Percentiles rank a stretch among this genome's conserved stretches.
These are phyloP conservation scores for Stemphylium vesicarium DNA, from an alignment of 2,329 filamentous ascomycete species.

Conservation along the genomic window DNA sequence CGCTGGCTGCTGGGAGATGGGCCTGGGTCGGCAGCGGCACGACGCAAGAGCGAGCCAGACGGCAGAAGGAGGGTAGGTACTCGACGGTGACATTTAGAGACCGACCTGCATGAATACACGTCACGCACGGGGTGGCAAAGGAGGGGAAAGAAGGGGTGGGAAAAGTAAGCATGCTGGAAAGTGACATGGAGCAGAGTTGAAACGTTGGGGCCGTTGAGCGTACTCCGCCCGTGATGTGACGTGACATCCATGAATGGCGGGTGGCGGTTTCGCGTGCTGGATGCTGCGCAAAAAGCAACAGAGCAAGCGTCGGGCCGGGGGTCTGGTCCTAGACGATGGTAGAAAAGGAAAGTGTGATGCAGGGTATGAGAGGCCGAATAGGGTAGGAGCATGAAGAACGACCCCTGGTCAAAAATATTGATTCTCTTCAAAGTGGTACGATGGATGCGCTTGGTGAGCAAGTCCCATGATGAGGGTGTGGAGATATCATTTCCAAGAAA, in stretches of 20 bases:
- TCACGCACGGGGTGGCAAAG: background rate
- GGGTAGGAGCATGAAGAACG: background rate
- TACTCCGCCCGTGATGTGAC: background rate
- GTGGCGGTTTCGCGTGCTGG: background rate
- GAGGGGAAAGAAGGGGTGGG: background rate
- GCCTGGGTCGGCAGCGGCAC: background rate
- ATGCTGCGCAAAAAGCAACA: background rate
- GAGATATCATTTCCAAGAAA: background rate
- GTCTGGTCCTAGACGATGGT: background rate
- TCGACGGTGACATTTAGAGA: background rate
- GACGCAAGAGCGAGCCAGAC: background rate
- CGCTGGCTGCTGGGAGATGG: too few relatives aligned
- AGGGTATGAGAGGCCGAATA: background rate
- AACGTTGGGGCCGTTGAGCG: conserved; percentile 2
- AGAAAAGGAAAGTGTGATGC: background rate
- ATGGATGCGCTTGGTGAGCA: background rate
- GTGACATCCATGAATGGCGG: background rate
- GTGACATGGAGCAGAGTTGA: background rate
- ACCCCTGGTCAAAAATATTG: background rate
- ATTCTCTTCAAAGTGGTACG: background rate
- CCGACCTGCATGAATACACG: background rate
- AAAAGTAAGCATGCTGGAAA: background rate
- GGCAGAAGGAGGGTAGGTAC: background rate
- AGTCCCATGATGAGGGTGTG: background rate
- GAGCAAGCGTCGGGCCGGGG: background rate